Base-by-base conservation (phyloP, 208 protist genomes). In the Acanthamoeba lugdunensis region DNA sequence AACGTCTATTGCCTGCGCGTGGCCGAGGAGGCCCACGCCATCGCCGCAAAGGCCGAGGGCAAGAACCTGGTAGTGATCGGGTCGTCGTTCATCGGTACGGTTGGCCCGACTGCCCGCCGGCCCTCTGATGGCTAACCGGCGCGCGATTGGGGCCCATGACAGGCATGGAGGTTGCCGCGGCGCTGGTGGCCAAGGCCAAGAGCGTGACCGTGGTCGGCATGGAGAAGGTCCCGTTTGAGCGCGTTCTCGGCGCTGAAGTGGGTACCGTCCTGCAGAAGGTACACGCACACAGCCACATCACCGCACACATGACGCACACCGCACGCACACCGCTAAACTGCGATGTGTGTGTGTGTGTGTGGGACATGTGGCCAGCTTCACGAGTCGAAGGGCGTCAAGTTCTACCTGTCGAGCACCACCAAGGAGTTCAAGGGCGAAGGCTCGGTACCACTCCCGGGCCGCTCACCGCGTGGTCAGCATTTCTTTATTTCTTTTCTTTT, bases 51-150 rank as follows among this genome's bases (percentile, higher is more conserved):
- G 11, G 61, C 33, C 48, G 81, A 92, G 13, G 82, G 69, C 56
- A 95, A 95, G 61, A 95, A 95, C 30, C 63, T 95, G 16, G 93
- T 87, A 45, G 54, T 95, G 30, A 61, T 95, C 21, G 93, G 94
- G 28, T 94, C 93, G 9, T 95, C 85, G 9, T 95, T 95, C 58
- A 95, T 95, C 23, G 92, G 90, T 69, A 93, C 25, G 7, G 30
- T 73, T 61, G 18, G 1, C 54, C 41, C 23, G 45, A 41, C 37
- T 41, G 37, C 37, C 25, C 73, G n/a, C 14, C 2, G 25, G 8
- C 18, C 16, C 28, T 1, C 48, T 52, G 28, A 9, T 65, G 58
- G 41, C 41, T 48, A 48, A 48, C 41, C 41, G 41, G 41, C 41
- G 41, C 41, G 41, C 41, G 41, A 48, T 48, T 48, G 41, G 2